Evolutionary conservation across 352 stramenopile genomes (phyloP).

Genomic region (Phytophthora pseudosyringae): DNA sequence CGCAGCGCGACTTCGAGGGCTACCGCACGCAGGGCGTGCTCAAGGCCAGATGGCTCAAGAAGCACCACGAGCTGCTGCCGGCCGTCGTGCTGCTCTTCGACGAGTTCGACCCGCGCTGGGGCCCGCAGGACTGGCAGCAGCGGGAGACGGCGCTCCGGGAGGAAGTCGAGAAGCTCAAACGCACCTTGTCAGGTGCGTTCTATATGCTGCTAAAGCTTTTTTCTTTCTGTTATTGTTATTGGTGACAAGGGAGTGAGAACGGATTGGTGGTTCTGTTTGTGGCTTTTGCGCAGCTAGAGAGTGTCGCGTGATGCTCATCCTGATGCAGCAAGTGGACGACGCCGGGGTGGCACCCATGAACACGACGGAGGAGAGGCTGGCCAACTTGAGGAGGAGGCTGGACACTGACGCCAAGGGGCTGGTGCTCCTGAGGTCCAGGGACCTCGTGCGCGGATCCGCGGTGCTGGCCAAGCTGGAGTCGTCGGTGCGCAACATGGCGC

Average conservation of each 20-base stretch:
- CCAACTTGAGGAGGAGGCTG: slow-evolving; percentile 66
- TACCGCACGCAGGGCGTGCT: slow-evolving; percentile 74
- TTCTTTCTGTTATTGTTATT: not conserved
- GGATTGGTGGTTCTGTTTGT: slow-evolving; percentile 7
- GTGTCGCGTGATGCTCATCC: slow-evolving; percentile 77
- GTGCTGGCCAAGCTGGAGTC: slow-evolving; percentile 80
- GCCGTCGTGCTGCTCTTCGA: slow-evolving; percentile 85
- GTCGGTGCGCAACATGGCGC: slow-evolving; percentile 71
- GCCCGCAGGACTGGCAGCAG: slow-evolving; percentile 68
- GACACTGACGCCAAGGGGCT: slow-evolving; percentile 82
- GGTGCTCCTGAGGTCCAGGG: slow-evolving; percentile 66
- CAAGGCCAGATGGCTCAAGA: slow-evolving; percentile 87
- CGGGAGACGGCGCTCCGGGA: slow-evolving; percentile 75
- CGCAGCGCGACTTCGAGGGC: slow-evolving; percentile 83
- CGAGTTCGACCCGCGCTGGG: slow-evolving; percentile 85
- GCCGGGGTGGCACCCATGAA: slow-evolving; percentile 60
- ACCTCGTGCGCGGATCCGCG: slow-evolving; percentile 63
- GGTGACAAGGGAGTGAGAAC: not conserved
- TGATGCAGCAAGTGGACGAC: slow-evolving; percentile 86
- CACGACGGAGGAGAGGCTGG: slow-evolving; percentile 77
- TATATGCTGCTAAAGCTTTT: too few relatives aligned
- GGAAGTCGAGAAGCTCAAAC: slow-evolving; percentile 77
- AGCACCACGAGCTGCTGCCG: slow-evolving; percentile 84
- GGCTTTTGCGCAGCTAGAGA: slow-evolving; percentile 49
- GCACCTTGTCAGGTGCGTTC: slow-evolving; percentile 49